These are phyloP conservation scores for Pseudonectria buxi DNA, from an alignment of 2,329 filamentous ascomycete genomes.

Conservation along the genomic window DNA sequence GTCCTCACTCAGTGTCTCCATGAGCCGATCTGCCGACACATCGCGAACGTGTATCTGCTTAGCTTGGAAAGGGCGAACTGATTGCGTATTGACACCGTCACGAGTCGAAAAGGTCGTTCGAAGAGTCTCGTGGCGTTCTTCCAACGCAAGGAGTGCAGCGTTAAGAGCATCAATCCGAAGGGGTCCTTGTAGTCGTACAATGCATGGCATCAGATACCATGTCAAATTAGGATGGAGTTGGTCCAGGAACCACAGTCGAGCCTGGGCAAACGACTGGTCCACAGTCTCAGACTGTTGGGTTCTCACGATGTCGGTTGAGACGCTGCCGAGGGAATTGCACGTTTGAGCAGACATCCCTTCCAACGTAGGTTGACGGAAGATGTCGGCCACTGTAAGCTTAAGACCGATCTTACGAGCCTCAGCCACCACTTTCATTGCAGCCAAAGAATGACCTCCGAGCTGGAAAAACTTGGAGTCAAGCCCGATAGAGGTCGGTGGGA, in stretches of 20 bases:
- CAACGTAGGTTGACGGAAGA: slow-evolving; percentile 1
- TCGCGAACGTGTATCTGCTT: slow-evolving; percentile 2
- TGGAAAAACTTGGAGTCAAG: slow-evolving; percentile 2
- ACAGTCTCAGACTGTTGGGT: background rate
- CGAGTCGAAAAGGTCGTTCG: slow-evolving; percentile 9
- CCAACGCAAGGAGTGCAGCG: slow-evolving; percentile 6
- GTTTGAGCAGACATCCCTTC: too few species aligned
- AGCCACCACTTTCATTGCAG: slow-evolving; percentile 1
- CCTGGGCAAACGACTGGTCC: slow-evolving; percentile 12
- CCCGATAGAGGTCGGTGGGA: background rate
- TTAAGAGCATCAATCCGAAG: slow-evolving; percentile 5
- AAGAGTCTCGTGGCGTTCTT: slow-evolving; percentile 12
- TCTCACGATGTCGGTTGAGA: too few species aligned
- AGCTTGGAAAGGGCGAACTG: slow-evolving; percentile 1
- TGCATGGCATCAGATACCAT: slow-evolving; percentile 10
- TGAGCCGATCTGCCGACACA: background rate
- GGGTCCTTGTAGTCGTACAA: slow-evolving; percentile 5
- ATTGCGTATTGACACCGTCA: slow-evolving; percentile 3
- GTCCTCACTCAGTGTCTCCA: too few species aligned
- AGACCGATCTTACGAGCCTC: background rate
- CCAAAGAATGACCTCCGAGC: slow-evolving; percentile 1
- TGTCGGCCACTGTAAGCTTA: background rate
- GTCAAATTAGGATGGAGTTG: slow-evolving; percentile 9
- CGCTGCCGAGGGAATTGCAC: too few species aligned
- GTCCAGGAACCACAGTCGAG: slow-evolving; percentile 13